These are phyloP conservation scores for Trichosporon sp. DNA, from an alignment of 1,284 basidiomycete genomes.

Conservation along the genomic window DNA sequence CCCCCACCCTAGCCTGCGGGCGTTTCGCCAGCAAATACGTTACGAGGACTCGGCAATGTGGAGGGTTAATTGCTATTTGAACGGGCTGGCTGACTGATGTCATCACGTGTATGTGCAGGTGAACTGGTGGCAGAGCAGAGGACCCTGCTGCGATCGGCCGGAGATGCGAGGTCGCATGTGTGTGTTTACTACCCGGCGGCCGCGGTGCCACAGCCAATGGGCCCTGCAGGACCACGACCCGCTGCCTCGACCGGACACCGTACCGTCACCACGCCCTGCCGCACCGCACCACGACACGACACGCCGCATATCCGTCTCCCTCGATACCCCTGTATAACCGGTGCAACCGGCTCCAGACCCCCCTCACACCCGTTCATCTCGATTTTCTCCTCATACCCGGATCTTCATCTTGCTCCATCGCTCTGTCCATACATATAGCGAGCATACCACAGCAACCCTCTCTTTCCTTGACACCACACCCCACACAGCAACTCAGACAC, in stretches of 20 bases:
- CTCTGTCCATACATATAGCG: not conserved
- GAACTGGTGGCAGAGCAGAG: not conserved
- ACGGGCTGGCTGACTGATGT: not conserved
- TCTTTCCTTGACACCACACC: not conserved
- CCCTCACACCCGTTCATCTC: not conserved
- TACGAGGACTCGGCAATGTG: not conserved
- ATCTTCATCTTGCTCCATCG: not conserved
- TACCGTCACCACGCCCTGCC: not conserved
- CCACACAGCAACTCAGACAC: constrained; percentile 1
- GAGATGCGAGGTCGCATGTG: not conserved
- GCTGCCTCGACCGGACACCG: not conserved
- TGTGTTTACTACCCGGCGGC: constrained; percentile 1
- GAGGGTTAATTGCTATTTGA: not conserved
- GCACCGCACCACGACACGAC: not conserved
- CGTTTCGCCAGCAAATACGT: too few species aligned
- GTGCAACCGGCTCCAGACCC: not conserved
- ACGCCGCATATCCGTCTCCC: not conserved
- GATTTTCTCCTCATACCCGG: not conserved
- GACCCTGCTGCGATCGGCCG: not conserved
- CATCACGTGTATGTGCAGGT: not conserved
- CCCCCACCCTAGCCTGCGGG: not conserved
- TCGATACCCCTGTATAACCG: not conserved
- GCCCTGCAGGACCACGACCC: not conserved
- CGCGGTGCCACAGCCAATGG: not conserved
- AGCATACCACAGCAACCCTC: not conserved